Evolutionary conservation across 345 rosid species (phyloP).

Genomic region (Pistacia vera): DNA sequence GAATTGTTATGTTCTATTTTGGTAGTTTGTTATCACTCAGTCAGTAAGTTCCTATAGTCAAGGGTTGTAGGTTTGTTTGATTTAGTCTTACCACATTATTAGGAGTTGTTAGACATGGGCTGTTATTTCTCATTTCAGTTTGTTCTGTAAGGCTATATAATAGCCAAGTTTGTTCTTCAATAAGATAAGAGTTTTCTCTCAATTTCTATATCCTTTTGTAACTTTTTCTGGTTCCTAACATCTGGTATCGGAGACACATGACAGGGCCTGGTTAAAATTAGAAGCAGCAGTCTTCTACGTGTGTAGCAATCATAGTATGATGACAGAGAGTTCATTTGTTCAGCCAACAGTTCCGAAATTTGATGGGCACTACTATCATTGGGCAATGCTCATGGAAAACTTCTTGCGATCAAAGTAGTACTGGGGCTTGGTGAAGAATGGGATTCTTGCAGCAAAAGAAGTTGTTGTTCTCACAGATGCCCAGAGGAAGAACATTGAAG

Average conservation of each 20-base stretch:
- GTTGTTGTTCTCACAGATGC: too few relatives aligned
- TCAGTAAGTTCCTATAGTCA: background rate
- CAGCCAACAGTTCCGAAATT: constrained; percentile 5
- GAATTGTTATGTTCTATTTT: background rate
- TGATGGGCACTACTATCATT: constrained; percentile 16
- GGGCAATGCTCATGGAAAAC: constrained; percentile 4
- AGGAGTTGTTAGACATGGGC: background rate
- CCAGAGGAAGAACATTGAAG: too few relatives aligned
- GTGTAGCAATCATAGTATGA: background rate
- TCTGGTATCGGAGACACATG: background rate
- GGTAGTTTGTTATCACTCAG: background rate
- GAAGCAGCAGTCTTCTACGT: background rate
- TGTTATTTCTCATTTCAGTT: background rate
- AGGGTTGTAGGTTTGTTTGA: background rate
- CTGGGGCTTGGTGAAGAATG: too few relatives aligned
- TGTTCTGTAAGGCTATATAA: background rate
- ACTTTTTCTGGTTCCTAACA: too few relatives aligned
- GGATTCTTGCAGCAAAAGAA: too few relatives aligned
- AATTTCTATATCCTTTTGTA: too few relatives aligned
- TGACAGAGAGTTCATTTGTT: background rate
- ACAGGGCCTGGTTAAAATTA: background rate
- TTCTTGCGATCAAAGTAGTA: constrained; percentile 3
- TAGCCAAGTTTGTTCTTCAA: too few relatives aligned
- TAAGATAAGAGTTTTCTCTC: too few relatives aligned
- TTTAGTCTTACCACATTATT: background rate